phyloP scores from a whole-genome alignment of 805 yeast genomes.

The Gaillardinia entomophila region DNA sequence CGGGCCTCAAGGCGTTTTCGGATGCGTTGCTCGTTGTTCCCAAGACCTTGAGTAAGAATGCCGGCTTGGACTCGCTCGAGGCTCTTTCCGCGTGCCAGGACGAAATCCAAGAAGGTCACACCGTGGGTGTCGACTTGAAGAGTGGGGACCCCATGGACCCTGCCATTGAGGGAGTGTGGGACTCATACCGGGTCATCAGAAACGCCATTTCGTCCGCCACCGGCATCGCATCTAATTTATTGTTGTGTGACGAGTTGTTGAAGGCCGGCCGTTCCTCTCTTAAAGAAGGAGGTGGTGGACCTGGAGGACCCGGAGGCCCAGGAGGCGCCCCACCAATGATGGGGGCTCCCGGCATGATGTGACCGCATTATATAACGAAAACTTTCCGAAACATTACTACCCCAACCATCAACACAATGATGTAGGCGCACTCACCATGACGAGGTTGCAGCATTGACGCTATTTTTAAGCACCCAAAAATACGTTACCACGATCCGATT shows the following conservation, averaged over 20 bases:
- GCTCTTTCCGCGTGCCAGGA: slow-evolving; percentile 87
- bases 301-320: slow-evolving; percentile 10
- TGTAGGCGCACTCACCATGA: no score
- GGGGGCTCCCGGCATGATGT: slow-evolving; percentile 13
- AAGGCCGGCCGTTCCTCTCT: slow-evolving; percentile 95
- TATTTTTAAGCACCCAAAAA: no score
- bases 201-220: slow-evolving; percentile 90
- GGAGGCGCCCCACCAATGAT: slow-evolving; percentile 7
- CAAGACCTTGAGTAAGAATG: slow-evolving; percentile 84
- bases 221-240: slow-evolving; percentile 86
- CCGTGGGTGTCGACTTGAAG: slow-evolving; percentile 84
- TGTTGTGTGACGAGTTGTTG: slow-evolving; percentile 91
- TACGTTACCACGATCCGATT: no score
- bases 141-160: slow-evolving; percentile 97
- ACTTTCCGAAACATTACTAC: no score
- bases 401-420: no score
- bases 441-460: no score
- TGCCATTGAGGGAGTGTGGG: slow-evolving; percentile 92
- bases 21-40: slow-evolving; percentile 90
- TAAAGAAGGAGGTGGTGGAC: slow-evolving; percentile 49
- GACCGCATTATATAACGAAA: neutral
- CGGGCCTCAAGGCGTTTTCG: slow-evolving; percentile 90
- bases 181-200: slow-evolving; percentile 87
- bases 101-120: slow-evolving; percentile 71
- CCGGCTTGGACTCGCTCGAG: slow-evolving; percentile 91